These are phyloP conservation scores for Poterioochromonas sp. DNA, from an alignment of 352 stramenopile species.

Conservation along the genomic window DNA sequence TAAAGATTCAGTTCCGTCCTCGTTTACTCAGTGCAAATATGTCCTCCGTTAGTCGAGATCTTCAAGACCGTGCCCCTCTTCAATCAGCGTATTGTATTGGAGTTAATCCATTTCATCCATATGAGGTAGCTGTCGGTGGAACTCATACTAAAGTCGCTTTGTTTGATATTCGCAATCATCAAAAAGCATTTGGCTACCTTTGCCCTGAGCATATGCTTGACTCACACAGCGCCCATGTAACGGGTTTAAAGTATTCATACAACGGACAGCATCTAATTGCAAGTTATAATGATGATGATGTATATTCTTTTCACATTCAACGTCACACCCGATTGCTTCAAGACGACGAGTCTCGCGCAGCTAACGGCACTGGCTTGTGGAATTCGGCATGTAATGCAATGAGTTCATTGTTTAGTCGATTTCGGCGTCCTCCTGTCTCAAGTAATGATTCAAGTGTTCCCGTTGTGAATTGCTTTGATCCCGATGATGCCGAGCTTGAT, in stretches of 20 bases:
- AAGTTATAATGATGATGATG: slow-evolving; percentile 2
- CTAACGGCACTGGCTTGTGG: no score
- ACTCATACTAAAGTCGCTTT: neutral
- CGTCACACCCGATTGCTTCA: neutral
- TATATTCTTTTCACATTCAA: neutral
- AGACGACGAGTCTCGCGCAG: neutral
- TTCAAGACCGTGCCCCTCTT: no score
- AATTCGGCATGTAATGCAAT: no score
- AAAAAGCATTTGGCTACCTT: neutral
- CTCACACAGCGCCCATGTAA: neutral
- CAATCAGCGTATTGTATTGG: neutral
- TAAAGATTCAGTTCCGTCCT: neutral
- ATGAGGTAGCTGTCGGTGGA: neutral
- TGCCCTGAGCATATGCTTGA: neutral
- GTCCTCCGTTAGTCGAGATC: no score
- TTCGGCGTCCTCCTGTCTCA: neutral
- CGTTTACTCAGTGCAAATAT: neutral
- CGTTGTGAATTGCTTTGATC: no score
- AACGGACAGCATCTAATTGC: neutral
- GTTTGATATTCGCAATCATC: neutral
- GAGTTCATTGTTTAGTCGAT: neutral
- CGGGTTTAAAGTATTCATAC: neutral
- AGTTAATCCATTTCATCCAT: neutral
- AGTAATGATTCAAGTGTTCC: neutral
- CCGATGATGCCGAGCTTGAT: neutral